phyloP scores from a whole-genome alignment of 129 eudicot species.

The Rutidosis leptorrhynchoides region DNA sequence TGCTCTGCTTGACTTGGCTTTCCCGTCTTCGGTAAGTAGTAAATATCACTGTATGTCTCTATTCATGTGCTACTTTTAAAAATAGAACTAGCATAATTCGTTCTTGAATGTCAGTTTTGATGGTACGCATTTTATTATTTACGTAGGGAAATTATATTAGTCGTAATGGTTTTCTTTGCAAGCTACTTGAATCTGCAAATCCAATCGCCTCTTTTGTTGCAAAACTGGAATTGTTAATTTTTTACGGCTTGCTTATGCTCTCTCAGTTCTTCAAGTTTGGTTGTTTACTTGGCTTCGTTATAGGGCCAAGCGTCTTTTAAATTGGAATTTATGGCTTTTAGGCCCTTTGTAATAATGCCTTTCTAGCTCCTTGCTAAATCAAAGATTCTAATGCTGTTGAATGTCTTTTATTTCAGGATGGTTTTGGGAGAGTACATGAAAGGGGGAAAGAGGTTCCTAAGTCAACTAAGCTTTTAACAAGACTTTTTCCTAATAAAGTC shows the following conservation, averaged over 20 bases:
- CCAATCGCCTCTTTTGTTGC: too few relatives aligned
- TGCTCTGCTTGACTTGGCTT: slow-evolving; percentile 78
- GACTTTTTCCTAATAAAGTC: slow-evolving; percentile 87
- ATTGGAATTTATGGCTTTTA: too few relatives aligned
- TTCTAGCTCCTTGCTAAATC: too few relatives aligned
- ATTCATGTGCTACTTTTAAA: background rate
- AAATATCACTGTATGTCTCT: background rate
- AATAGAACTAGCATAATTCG: background rate
- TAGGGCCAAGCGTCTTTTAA: too few relatives aligned
- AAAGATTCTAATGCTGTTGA: slow-evolving; percentile 23
- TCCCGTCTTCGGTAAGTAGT: slow-evolving; percentile 57
- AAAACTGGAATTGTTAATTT: too few relatives aligned
- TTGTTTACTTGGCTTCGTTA: too few relatives aligned
- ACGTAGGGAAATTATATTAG: background rate
- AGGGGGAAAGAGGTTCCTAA: slow-evolving; percentile 69
- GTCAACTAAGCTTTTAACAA: slow-evolving; percentile 64
- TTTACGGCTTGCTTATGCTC: too few relatives aligned
- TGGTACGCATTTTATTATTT: background rate
- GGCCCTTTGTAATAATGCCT: too few relatives aligned
- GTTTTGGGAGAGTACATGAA: slow-evolving; percentile 76
- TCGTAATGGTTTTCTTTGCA: too few relatives aligned
- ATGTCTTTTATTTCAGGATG: slow-evolving; percentile 49
- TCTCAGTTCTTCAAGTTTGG: background rate
- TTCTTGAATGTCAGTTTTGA: background rate
- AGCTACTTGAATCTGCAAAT: too few relatives aligned